A percentile compares a stretch with the other conserved stretches of the same genome.
These are phyloP conservation scores for Porphyrellus cyaneotinctus DNA, from an alignment of 768 basidiomycete genomes.

Conservation along the genomic window DNA sequence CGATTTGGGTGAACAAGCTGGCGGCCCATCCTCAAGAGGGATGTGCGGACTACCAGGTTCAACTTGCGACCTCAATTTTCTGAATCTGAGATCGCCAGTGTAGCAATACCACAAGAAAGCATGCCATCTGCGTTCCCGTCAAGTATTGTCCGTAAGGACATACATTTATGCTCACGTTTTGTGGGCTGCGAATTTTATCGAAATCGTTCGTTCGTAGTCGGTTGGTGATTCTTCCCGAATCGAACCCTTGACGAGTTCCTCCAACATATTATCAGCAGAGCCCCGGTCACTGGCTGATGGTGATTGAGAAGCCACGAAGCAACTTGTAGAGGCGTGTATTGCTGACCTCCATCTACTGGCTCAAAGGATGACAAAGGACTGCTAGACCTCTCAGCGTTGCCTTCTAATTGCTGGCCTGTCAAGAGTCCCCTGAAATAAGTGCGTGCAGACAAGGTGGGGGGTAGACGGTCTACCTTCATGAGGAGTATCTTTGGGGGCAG, in stretches of 20 bases:
- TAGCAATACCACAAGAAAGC: slow-evolving; percentile 26
- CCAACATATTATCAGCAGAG: not conserved
- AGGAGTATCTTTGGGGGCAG: slow-evolving; percentile 13
- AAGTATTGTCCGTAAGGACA: not conserved
- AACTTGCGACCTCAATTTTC: slow-evolving; percentile 15
- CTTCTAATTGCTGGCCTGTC: slow-evolving; percentile 8
- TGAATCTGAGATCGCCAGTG: slow-evolving; percentile 18
- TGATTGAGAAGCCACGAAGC: slow-evolving; percentile 5
- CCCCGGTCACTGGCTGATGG: slow-evolving; percentile 3
- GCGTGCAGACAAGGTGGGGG: not conserved
- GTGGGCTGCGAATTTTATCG: slow-evolving; percentile 14
- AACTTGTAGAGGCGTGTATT: not conserved
- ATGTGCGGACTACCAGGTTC: not conserved
- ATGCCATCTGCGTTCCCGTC: slow-evolving; percentile 15
- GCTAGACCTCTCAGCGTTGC: not conserved
- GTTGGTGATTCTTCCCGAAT: not conserved
- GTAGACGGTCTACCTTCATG: slow-evolving; percentile 3
- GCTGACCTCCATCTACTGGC: slow-evolving; percentile 7
- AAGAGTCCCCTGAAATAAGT: not conserved
- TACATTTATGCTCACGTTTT: slow-evolving; percentile 11
- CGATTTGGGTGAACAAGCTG: slow-evolving; percentile 35
- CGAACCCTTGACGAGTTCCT: slow-evolving; percentile 7
- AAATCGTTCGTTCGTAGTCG: not conserved
- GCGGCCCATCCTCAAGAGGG: slow-evolving; percentile 1
- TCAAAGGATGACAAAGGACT: slow-evolving; percentile 12